Percentiles rank a stretch among this genome's conserved stretches.
phyloP scores from a whole-genome alignment of 2,329 filamentous ascomycete species.

The Fusarium falciforme region DNA sequence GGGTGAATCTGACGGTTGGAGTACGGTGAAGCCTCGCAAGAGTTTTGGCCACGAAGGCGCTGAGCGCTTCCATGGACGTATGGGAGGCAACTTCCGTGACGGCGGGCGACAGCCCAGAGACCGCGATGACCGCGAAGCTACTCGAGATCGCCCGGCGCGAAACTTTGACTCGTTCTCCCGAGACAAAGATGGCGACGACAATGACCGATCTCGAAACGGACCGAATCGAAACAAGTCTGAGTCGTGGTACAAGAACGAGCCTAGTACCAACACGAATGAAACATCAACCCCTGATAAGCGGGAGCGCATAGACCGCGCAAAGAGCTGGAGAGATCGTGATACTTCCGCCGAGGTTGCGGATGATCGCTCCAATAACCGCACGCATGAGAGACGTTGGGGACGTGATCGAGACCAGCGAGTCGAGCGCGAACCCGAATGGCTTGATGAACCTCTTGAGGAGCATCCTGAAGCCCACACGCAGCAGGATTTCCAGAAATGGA shows the following conservation, averaged over 20 bases:
- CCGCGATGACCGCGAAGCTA: slow-evolving; percentile 66
- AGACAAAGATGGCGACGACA: slow-evolving; percentile 64
- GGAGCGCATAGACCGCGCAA: slow-evolving; percentile 67
- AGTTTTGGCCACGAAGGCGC: slow-evolving; percentile 79
- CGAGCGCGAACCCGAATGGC: slow-evolving; percentile 91
- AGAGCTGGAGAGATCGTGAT: slow-evolving; percentile 71
- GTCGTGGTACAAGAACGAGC: slow-evolving; percentile 78
- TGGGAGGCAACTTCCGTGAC: slow-evolving; percentile 63
- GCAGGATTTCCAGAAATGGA: slow-evolving; percentile 95
- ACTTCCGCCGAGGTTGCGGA: slow-evolving; percentile 55
- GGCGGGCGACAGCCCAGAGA: slow-evolving; percentile 62
- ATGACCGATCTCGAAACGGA: slow-evolving; percentile 73
- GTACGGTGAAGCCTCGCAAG: slow-evolving; percentile 77
- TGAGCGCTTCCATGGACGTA: slow-evolving; percentile 75
- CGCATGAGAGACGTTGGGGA: slow-evolving; percentile 64
- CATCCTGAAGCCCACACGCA: slow-evolving; percentile 80
- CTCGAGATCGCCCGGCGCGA: slow-evolving; percentile 59
- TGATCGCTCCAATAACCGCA: slow-evolving; percentile 68
- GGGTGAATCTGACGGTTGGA: slow-evolving; percentile 78
- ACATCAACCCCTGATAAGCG: slow-evolving; percentile 54
- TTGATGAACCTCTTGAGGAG: slow-evolving; percentile 79
- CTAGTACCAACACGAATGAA: slow-evolving; percentile 46
- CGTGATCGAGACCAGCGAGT: slow-evolving; percentile 68
- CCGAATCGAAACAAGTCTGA: slow-evolving; percentile 74
- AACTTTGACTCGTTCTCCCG: slow-evolving; percentile 62